Percentiles rank a stretch among this genome's conserved stretches.
Conservation (phyloP, 371 early-diverging fungal genomes). For the Mycotypha africana region DNA sequence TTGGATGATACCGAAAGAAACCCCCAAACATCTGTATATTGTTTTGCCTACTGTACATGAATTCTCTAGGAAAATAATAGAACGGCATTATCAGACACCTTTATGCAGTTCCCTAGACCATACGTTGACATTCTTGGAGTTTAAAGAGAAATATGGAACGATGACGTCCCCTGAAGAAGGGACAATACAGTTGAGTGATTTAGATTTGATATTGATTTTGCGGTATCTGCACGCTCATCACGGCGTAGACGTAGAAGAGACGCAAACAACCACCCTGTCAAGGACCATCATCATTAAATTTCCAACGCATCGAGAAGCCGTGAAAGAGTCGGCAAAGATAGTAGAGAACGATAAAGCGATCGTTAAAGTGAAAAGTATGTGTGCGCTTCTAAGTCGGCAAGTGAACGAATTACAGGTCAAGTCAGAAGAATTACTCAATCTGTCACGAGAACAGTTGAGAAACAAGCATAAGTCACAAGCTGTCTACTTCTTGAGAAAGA, state of each 20-base stretch:
- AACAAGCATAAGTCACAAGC: slow-evolving; percentile 28
- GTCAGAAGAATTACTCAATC: slow-evolving; percentile 20
- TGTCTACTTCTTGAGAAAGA: slow-evolving; percentile 37
- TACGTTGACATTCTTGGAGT: slow-evolving; percentile 26
- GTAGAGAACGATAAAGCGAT: slow-evolving; percentile 45
- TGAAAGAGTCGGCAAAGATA: too few species aligned
- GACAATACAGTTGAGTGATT: slow-evolving; percentile 10
- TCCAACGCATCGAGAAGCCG: slow-evolving; percentile 2
- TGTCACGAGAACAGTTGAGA: slow-evolving; percentile 17
- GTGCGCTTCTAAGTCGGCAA: slow-evolving; percentile 37
- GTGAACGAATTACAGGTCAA: slow-evolving; percentile 39
- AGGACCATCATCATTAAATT: slow-evolving; percentile 26
- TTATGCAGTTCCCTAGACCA: slow-evolving; percentile 14
- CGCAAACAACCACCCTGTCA: slow-evolving; percentile 20
- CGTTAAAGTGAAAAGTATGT: slow-evolving; percentile 35
- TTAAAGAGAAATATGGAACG: slow-evolving; percentile 19
- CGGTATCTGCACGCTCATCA: slow-evolving; percentile 21
- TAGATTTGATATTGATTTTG: slow-evolving; percentile 28
- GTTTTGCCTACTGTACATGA: slow-evolving; percentile 30
- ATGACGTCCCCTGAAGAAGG: slow-evolving; percentile 4
- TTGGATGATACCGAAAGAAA: slow-evolving; percentile 4
- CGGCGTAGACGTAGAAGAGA: slow-evolving; percentile 25
- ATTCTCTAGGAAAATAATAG: slow-evolving; percentile 13
- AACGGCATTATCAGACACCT: slow-evolving; percentile 9
- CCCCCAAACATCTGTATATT: slow-evolving; percentile 5